Conservation (phyloP, 176 grass and related monocot species). For the Phoenix roebelenii region DNA sequence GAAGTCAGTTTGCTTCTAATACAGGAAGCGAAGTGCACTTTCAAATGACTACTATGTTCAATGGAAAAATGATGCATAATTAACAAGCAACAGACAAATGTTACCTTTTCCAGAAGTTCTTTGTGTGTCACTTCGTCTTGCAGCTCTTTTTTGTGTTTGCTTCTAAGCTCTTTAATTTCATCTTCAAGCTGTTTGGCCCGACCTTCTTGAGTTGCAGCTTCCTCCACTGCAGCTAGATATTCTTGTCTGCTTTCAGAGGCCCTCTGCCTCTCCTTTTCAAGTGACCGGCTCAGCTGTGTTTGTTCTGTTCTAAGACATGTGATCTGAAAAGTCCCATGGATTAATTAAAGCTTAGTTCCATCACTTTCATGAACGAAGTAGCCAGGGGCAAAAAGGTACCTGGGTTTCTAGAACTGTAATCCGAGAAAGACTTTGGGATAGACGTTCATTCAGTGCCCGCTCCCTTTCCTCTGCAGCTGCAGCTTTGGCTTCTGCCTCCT, state of each 20-base stretch:
- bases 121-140: slow-evolving; percentile 62
- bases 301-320: slow-evolving; percentile 98
- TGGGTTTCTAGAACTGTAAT: slow-evolving; percentile 95
- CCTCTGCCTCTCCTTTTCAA: slow-evolving; percentile 98
- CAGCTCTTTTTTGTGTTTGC: slow-evolving; percentile 75
- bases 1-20: neutral
- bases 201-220: slow-evolving; percentile 78
- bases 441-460: slow-evolving; percentile 70
- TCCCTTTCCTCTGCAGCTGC: slow-evolving; percentile 92
- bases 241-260: slow-evolving; percentile 99
- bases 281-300: slow-evolving; percentile 91
- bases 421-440: slow-evolving; percentile 72
- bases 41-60: neutral
- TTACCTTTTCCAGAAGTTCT: slow-evolving; percentile 88
- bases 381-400: slow-evolving; percentile 32
- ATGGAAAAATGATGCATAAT: neutral
- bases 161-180: slow-evolving; percentile 83
- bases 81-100: neutral
- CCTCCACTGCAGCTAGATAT: slow-evolving; percentile 81
- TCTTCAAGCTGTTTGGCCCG: slow-evolving; percentile 87
- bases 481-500: slow-evolving; percentile 99
- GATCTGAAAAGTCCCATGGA: slow-evolving; percentile 35
- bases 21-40: neutral
- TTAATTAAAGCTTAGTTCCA: no score
- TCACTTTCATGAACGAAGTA: neutral